phyloP scores from a whole-genome alignment of 2,329 filamentous ascomycete genomes.

The Epichloe typhina region DNA sequence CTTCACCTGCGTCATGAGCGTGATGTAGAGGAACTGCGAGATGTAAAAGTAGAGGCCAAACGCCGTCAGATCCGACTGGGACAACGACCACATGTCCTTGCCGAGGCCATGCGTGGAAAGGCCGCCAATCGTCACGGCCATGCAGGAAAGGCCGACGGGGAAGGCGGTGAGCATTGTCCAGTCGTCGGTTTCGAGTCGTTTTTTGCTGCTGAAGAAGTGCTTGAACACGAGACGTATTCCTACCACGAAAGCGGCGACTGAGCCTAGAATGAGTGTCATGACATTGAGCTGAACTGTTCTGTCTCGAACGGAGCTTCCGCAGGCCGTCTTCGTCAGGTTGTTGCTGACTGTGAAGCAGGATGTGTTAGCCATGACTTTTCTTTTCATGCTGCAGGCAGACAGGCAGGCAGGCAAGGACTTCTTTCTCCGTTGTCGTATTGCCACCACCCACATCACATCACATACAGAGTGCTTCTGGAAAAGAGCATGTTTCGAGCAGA shows the following conservation, averaged over 20 bases:
- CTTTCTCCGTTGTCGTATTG: too few relatives aligned
- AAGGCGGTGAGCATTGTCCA: constrained; percentile 18
- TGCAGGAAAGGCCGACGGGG: constrained; percentile 16
- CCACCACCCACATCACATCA: background rate
- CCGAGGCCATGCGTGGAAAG: constrained; percentile 25
- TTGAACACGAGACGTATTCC: constrained; percentile 23
- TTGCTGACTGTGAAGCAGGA: background rate
- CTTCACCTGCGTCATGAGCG: constrained; percentile 28
- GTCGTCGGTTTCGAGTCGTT: constrained; percentile 22
- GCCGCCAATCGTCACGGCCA: constrained; percentile 17
- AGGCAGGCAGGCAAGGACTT: too few relatives aligned
- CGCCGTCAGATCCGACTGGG: constrained; percentile 22
- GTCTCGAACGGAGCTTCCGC: background rate
- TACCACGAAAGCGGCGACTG: constrained; percentile 16
- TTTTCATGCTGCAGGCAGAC: too few relatives aligned
- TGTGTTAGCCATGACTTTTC: too few relatives aligned
- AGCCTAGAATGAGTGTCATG: background rate
- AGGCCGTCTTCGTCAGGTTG: background rate
- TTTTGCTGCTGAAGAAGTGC: constrained; percentile 19
- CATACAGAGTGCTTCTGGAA: background rate
- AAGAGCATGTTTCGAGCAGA: background rate
- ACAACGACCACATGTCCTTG: constrained; percentile 31
- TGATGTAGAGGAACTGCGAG: constrained; percentile 27
- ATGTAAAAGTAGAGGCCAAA: constrained; percentile 27
- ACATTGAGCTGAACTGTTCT: background rate